A percentile compares a stretch with the other conserved stretches of the same genome.
These are phyloP conservation scores for Saturnispora mendoncae DNA, from an alignment of 805 yeast species.

Conservation along the genomic window DNA sequence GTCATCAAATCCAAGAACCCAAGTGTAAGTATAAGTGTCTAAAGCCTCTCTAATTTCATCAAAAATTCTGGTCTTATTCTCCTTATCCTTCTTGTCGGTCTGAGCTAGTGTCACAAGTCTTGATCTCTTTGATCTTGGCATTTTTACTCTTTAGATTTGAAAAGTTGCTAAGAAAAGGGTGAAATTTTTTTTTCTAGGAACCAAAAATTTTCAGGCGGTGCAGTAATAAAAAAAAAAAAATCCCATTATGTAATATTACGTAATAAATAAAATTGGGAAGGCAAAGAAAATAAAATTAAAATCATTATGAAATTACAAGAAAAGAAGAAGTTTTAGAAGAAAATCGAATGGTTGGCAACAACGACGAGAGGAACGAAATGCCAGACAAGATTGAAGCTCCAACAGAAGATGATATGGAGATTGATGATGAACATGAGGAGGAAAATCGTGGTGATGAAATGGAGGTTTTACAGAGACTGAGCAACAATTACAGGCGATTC, in stretches of 20 bases:
- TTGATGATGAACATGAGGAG: not conserved
- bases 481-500: conserved; percentile 32
- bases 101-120: conserved; percentile 92
- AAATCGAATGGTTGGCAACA: not conserved
- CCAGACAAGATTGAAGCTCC: no score
- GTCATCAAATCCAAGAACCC: conserved; percentile 83
- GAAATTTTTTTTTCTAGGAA: not conserved
- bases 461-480: conserved; percentile 30
- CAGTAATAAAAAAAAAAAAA: no score
- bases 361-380: not conserved
- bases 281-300: not conserved
- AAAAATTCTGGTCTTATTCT: conserved; percentile 82
- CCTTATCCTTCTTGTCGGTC: conserved; percentile 92
- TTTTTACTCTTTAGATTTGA: conserved; percentile 23
- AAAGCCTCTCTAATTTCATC: conserved; percentile 81
- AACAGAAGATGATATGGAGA: not conserved
- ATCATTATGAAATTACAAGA: not conserved
- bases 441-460: conserved; percentile 18
- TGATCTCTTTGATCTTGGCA: conserved; percentile 98
- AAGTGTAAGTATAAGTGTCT: conserved; percentile 66
- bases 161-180: not conserved
- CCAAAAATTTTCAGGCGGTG: conserved; percentile 4
- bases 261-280: not conserved
- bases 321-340: not conserved
- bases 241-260: not conserved